Evolutionary conservation across 78 protist genomes (phyloP).

Genomic region (Guillardia theta): DNA sequence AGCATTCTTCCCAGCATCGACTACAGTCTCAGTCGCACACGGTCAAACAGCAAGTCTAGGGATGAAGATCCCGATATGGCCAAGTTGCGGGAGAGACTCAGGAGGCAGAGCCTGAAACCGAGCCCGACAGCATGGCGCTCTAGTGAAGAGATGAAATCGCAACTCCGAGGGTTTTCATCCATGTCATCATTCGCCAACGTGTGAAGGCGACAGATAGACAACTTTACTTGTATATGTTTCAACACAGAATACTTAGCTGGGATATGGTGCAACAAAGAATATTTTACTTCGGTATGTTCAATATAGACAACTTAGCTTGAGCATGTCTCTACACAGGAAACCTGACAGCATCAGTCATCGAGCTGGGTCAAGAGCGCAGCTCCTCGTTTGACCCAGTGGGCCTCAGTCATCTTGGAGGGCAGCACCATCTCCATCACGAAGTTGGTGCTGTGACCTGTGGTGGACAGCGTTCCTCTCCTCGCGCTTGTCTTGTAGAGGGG

Average conservation of each 20-base stretch:
- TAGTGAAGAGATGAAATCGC: too few species aligned
- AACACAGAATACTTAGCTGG: not conserved
- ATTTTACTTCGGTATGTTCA: not conserved
- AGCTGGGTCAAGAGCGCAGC: constrained; percentile 65
- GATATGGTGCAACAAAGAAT: not conserved
- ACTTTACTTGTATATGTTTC: not conserved
- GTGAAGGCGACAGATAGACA: not conserved
- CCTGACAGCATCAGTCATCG: constrained; percentile 36
- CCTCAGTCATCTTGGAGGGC: not conserved
- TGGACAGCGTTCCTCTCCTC: constrained; percentile 77
- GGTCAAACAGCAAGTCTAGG: too few species aligned
- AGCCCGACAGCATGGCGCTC: too few species aligned
- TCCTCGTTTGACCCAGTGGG: constrained; percentile 74
- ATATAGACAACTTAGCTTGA: not conserved
- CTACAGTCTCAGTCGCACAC: too few species aligned
- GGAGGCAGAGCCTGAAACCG: too few species aligned
- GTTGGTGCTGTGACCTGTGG: constrained; percentile 85
- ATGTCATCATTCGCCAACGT: not conserved
- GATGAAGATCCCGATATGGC: too few species aligned
- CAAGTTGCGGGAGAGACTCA: too few species aligned
- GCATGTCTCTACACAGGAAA: not conserved
- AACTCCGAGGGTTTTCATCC: too few species aligned
- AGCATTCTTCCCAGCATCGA: too few species aligned
- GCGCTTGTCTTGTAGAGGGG: constrained; percentile 80
- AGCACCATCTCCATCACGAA: constrained; percentile 54